Evolutionary conservation across 371 early-diverging fungal genomes (phyloP).

Genomic region (Mucor racemosus): DNA sequence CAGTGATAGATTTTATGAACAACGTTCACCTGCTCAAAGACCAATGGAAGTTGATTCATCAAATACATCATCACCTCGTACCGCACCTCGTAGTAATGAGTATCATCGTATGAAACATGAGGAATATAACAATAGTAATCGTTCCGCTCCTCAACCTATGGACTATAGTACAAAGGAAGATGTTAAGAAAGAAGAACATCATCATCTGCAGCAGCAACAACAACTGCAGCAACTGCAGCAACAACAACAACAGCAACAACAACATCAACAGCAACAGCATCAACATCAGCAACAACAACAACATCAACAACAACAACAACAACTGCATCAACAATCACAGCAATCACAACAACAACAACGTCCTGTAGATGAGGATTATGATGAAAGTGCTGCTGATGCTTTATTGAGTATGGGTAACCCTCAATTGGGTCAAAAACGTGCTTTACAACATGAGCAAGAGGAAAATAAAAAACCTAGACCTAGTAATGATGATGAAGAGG

Average conservation of each 20-base stretch:
- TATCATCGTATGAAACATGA: constrained; percentile 19
- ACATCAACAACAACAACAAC: constrained; percentile 7
- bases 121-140: constrained; percentile 5
- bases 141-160: constrained; percentile 6
- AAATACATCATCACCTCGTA: constrained; percentile 8
- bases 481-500: constrained; percentile 4
- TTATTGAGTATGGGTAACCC: constrained; percentile 38
- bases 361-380: constrained; percentile 28
- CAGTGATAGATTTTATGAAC: neutral
- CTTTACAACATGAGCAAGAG: constrained; percentile 17
- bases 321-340: neutral
- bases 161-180: neutral
- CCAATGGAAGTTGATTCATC: constrained; percentile 17
- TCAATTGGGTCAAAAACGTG: constrained; percentile 32
- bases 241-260: constrained; percentile 9
- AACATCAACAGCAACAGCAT: constrained; percentile 13
- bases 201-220: constrained; percentile 7
- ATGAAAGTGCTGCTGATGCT: constrained; percentile 39
- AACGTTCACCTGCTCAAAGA: constrained; percentile 29
- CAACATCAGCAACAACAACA: constrained; percentile 4
- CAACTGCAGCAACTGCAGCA: constrained; percentile 2
- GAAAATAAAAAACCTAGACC: constrained; percentile 22
- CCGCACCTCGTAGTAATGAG: neutral
- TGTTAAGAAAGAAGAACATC: neutral
- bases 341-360: neutral